A percentile compares a stretch with the other conserved stretches of the same genome.
Conservation (phyloP, 2,329 filamentous ascomycete genomes). For the Calonectria hawksworthii region DNA sequence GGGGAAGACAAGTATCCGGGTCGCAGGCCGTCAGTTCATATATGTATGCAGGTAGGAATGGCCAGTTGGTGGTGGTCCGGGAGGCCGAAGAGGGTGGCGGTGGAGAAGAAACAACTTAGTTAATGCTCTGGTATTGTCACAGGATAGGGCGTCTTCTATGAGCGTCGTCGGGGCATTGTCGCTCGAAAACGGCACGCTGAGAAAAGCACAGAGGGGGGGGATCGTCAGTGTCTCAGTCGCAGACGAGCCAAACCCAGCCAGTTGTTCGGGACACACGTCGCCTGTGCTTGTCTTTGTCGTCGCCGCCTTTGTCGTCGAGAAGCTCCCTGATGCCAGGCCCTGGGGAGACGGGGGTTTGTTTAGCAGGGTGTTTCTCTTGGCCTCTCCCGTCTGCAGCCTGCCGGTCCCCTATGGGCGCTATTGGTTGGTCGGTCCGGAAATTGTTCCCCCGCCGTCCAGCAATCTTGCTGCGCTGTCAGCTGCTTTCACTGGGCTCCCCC, state of each 20-base stretch:
- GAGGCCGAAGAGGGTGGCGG: slow-evolving; percentile 22
- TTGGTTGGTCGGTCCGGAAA: slow-evolving; percentile 51
- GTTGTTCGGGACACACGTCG: slow-evolving; percentile 18
- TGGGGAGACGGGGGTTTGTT: slow-evolving; percentile 29
- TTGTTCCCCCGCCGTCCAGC: slow-evolving; percentile 48
- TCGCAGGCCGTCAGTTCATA: slow-evolving; percentile 26
- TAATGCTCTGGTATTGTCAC: slow-evolving; percentile 37
- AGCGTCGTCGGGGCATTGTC: slow-evolving; percentile 48
- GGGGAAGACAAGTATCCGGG: slow-evolving; percentile 14
- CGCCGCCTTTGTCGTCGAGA: slow-evolving; percentile 35
- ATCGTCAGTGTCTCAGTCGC: slow-evolving; percentile 30
- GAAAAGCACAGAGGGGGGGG: slow-evolving; percentile 3
- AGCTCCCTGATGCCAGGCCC: slow-evolving; percentile 41
- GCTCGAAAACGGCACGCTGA: slow-evolving; percentile 18
- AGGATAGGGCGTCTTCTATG: slow-evolving; percentile 38
- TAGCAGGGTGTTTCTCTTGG: slow-evolving; percentile 12
- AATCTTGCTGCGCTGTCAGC: slow-evolving; percentile 13
- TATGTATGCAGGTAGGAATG: slow-evolving; percentile 26
- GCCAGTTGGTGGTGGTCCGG: slow-evolving; percentile 4
- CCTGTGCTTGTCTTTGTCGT: slow-evolving; percentile 22
- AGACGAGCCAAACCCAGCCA: slow-evolving; percentile 9
- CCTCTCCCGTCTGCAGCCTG: slow-evolving; percentile 18
- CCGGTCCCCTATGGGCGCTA: slow-evolving; percentile 16
- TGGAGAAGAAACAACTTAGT: slow-evolving; percentile 25
- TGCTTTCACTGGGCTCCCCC: slow-evolving; percentile 8